Evolutionary conservation across 176 grass and related monocot genomes (phyloP), one percentile per base, ranked within the genome.

Genomic region (Leersia perrieri): DNA sequence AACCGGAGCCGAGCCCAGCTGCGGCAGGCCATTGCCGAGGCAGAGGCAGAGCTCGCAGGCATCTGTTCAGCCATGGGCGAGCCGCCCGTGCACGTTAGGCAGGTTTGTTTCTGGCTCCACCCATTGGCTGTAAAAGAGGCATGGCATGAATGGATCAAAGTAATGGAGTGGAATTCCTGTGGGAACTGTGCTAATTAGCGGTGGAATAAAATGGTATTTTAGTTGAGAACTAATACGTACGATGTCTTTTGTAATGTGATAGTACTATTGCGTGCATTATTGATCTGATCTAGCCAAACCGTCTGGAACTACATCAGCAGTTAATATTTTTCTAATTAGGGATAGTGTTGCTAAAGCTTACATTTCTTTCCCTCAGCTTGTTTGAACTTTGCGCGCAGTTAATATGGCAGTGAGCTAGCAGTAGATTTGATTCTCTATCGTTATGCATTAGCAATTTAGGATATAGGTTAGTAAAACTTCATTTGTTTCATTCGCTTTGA

Each of bases 31-130:
- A 91, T 99, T 55, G 96, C 88, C 28, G 92, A 93, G 58, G 74
- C 82, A 26, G 79, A 93, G 85, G 96, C 92, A 1, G 92, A 98
- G 84, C 76, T 98, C 47, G 90, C 88, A 3, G 79, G 81, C 40
- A 93, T 95, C 45, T 98, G 92, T 23, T 93, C 90, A 16, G 83
- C 86, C 33, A 89, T 95, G 33, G 90, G 88, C 32, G 96, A 95
- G 64, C 86, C 80, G 15, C 86, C 87, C 1, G 77, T 86, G 26
- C 86, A 88, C 76, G 84, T 81, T 63, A 83, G 63, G 31, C 84
- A 93, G 90, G 96, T 98, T 60, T 47, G 83, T 81, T 86, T 89
- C 57, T 34, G 57, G 12, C 33, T 70, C 29, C 70, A 68, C 78
- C 78, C 18, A 25, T 2, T 13, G 9, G 30, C 27, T n/a, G 31